A percentile compares a stretch with the other conserved stretches of the same genome.
phyloP scores from a whole-genome alignment of 768 basidiomycete species.

The Tulasnella calospora region DNA sequence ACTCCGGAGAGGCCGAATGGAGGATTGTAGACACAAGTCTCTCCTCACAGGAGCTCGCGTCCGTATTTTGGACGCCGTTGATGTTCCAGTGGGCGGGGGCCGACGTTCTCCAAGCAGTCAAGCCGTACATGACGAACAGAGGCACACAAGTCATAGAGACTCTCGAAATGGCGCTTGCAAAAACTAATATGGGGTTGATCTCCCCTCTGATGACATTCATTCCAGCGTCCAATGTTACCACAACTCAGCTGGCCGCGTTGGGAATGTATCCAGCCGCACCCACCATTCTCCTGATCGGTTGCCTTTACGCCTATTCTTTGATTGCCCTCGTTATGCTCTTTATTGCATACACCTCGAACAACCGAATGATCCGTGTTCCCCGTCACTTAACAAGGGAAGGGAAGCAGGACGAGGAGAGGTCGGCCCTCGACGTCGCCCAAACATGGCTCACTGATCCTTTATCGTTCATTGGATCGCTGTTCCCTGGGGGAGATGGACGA shows the following conservation, averaged over 20 bases:
- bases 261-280: neutral
- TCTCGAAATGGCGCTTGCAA: neutral
- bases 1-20: neutral
- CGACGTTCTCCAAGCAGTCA: neutral
- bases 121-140: neutral
- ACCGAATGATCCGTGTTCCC: neutral
- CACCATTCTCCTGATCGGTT: neutral
- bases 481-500: neutral
- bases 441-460: neutral
- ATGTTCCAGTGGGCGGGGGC: neutral
- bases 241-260: neutral
- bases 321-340: neutral
- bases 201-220: neutral
- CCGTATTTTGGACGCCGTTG: neutral
- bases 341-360: neutral
- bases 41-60: neutral
- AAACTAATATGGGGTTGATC: neutral
- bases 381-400: neutral
- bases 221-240: neutral
- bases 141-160: neutral
- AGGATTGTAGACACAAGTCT: neutral
- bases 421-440: neutral
- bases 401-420: neutral
- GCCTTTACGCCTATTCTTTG: neutral
- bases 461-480: neutral